phyloP scores from a whole-genome alignment of 2,329 filamentous ascomycete genomes.

The Clonostachys chloroleuca region DNA sequence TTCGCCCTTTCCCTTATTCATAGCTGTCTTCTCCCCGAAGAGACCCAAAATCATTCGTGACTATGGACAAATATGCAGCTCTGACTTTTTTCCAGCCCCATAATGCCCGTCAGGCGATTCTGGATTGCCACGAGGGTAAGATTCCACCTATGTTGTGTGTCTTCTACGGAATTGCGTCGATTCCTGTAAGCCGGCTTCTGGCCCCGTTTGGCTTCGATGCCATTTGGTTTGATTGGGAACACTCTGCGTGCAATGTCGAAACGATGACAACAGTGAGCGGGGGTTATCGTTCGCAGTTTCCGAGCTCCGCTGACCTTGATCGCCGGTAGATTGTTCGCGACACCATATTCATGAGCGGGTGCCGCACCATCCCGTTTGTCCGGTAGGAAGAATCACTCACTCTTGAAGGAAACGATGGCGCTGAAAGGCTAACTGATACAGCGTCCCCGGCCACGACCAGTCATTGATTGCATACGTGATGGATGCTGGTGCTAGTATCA shows the following conservation, averaged over 20 bases:
- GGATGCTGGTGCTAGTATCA: constrained; percentile 41
- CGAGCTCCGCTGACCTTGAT: constrained; percentile 26
- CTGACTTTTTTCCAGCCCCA: constrained; percentile 42
- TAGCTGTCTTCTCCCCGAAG: no score
- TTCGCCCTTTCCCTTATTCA: no score
- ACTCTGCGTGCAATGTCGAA: constrained; percentile 36
- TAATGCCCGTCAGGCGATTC: constrained; percentile 34
- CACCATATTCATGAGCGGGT: constrained; percentile 37
- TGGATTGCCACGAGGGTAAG: constrained; percentile 37
- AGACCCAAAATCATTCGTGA: no score
- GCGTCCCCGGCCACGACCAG: constrained; percentile 38
- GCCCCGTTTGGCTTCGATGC: constrained; percentile 36
- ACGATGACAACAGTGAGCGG: constrained; percentile 30
- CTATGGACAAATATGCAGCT: constrained; percentile 33
- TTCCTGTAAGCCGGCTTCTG: constrained; percentile 30
- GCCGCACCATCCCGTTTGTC: constrained; percentile 37
- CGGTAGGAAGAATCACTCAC: constrained; percentile 8
- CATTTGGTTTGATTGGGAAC: constrained; percentile 44
- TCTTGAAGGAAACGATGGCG: no score
- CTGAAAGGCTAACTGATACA: no score
- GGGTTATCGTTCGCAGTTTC: no score
- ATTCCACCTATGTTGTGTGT: constrained; percentile 36
- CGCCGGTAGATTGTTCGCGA: constrained; percentile 38
- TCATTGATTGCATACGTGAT: constrained; percentile 39
- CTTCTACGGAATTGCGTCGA: constrained; percentile 31